Conservation (phyloP, 257 asterid genomes). For the Pogostemon cablin region DNA sequence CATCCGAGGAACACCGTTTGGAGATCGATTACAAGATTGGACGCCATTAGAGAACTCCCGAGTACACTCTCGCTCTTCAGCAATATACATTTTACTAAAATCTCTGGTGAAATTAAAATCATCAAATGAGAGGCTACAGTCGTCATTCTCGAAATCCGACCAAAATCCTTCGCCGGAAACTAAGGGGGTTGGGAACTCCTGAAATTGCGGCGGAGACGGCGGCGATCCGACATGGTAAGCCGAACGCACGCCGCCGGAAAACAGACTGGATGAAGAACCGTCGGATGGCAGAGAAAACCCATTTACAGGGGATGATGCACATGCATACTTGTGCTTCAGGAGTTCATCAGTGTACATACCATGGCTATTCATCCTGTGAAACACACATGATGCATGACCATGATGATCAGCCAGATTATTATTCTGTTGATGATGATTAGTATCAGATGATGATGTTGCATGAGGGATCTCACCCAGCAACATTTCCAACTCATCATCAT, state of each 20-base stretch:
- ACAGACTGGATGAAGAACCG: constrained; percentile 69
- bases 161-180: constrained; percentile 40
- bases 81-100: constrained; percentile 56
- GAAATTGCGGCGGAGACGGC: constrained; percentile 46
- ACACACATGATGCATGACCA: constrained; percentile 24
- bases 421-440: constrained; percentile 31
- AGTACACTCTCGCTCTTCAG: constrained; percentile 45
- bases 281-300: constrained; percentile 59
- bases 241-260: constrained; percentile 52
- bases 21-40: constrained; percentile 38
- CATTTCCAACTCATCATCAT: constrained; percentile 75
- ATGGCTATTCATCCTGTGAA: constrained; percentile 23
- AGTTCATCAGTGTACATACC: constrained; percentile 48
- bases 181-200: constrained; percentile 44
- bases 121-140: constrained; percentile 36
- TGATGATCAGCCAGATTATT: constrained; percentile 32
- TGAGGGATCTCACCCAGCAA: constrained; percentile 89
- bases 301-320: constrained; percentile 62
- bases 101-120: constrained; percentile 46
- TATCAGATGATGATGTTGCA: constrained; percentile 50
- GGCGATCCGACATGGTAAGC: constrained; percentile 58
- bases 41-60: constrained; percentile 33
- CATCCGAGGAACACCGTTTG: constrained; percentile 29
- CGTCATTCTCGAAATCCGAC: constrained; percentile 39
- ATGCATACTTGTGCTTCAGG: constrained; percentile 44